Evolutionary conservation across 2,329 filamentous ascomycete species (phyloP), one percentile per base, ranked within the genome.

Genomic region (Ceratocystis lukuohia): DNA sequence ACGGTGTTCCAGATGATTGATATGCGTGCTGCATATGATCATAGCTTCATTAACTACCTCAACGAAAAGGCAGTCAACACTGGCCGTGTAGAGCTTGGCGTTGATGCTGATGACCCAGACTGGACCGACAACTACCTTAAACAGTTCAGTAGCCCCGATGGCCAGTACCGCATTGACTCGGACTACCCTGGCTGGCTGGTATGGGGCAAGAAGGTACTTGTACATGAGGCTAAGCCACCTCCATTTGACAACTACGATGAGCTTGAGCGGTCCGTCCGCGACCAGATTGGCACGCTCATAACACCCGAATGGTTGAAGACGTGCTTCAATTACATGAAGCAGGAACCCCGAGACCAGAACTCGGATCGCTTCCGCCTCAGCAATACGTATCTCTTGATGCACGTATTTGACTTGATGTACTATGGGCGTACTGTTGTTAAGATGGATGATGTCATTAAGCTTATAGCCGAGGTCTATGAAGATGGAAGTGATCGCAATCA

Each of bases 401-500:
- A 96, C 73, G 84, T 91, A 0, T 95, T 99, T 71, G 91, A 96
- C 71, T 80, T 99, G 33, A 88, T 96, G 78, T 85, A 95, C 71
- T 86, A 88, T 71, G 90, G 86, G 1, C 78, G 89, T 64, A 91
- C 94, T 0, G 79, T 80, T 15, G 88, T 88, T 28, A 95, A 85
- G 0, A 89, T 96, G 71, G 86, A 93, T 5, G 94, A 99, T 66
- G 86, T 99, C 74, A 88, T 93, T 73, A 87, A 92, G 71, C 80
- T 96, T 68, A 84, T 89, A 4, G 79, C 83, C 67, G 83, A 84
- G 1, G 85, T 95, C 0, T 97, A 91, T 72, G 93, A 87, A 15
- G 93, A 99, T 74, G 94, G 95, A 8, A 94, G 87, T 71, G 94
- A 99, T 74, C 96, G 96, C 76, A 94, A 99, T 74, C 93, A 99